A percentile compares a stretch with the other conserved stretches of the same genome.
These are phyloP conservation scores for Neoboletus brunneissimus DNA, from an alignment of 768 basidiomycete species.

Conservation along the genomic window DNA sequence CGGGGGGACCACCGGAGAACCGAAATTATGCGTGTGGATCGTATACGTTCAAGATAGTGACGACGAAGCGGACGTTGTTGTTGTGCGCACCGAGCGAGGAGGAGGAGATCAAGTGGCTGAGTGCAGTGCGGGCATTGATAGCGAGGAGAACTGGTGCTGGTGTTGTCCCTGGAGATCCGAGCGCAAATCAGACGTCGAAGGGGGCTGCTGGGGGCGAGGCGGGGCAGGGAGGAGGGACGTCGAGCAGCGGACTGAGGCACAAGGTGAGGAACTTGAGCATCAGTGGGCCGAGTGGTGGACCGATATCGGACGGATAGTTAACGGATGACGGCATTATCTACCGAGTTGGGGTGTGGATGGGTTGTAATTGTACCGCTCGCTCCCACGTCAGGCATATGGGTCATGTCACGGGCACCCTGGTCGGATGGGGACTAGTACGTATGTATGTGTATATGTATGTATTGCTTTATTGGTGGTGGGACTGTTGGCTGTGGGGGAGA, in stretches of 20 bases:
- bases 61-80: constrained; percentile 84
- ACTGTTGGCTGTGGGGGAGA: not conserved
- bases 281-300: constrained; percentile 32
- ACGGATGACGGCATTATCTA: constrained; percentile 23
- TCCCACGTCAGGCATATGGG: constrained; percentile 21
- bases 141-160: constrained; percentile 61
- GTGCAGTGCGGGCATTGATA: constrained; percentile 89
- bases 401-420: constrained; percentile 7
- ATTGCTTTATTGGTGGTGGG: not conserved
- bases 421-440: not conserved
- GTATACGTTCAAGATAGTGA: constrained; percentile 93
- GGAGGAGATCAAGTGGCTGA: constrained; percentile 98
- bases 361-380: constrained; percentile 16
- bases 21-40: constrained; percentile 44
- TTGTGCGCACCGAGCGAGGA: constrained; percentile 95
- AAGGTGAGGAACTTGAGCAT: constrained; percentile 49
- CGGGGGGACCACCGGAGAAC: constrained; percentile 36
- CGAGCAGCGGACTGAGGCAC: constrained; percentile 40
- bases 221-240: constrained; percentile 24
- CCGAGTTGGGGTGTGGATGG: not conserved
- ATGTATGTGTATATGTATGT: not conserved
- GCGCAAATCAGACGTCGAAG: constrained; percentile 16
- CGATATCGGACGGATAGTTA: constrained; percentile 23
- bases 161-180: constrained; percentile 47
- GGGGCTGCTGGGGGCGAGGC: constrained; percentile 8